Evolutionary conservation across 768 basidiomycete genomes (phyloP).

Genomic region (Rhizopogon salebrosus): DNA sequence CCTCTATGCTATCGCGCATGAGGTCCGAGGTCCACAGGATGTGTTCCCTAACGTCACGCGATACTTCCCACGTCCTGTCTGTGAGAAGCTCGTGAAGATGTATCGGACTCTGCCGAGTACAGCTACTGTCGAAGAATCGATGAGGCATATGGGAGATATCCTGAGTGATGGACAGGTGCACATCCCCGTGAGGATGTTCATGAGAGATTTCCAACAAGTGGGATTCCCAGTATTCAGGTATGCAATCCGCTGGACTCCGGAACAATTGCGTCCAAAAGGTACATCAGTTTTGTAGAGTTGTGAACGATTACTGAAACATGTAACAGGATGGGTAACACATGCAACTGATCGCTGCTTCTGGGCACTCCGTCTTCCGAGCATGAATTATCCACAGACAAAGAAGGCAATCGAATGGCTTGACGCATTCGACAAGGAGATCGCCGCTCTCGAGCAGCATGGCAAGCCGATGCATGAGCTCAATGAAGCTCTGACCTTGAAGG

Average conservation of each 20-base stretch:
- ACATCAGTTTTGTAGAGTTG: neutral
- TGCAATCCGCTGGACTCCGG: conserved; percentile 64
- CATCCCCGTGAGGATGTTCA: conserved; percentile 58
- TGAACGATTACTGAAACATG: neutral
- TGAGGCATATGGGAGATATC: conserved; percentile 52
- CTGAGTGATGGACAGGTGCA: conserved; percentile 61
- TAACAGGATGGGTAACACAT: conserved; percentile 64
- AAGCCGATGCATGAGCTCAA: conserved; percentile 27
- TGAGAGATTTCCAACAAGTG: conserved; percentile 48
- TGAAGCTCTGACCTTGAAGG: conserved; percentile 44
- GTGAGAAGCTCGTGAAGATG: conserved; percentile 37
- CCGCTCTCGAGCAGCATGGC: conserved; percentile 32
- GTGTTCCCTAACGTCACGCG: conserved; percentile 52
- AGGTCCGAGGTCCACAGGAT: conserved; percentile 44
- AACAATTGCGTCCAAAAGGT: conserved; percentile 53
- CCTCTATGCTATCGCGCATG: conserved; percentile 67
- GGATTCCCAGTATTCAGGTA: conserved; percentile 67
- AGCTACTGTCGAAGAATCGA: conserved; percentile 38
- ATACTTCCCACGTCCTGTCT: conserved; percentile 51
- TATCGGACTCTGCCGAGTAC: conserved; percentile 38
- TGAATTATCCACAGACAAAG: conserved; percentile 40
- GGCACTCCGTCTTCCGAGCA: conserved; percentile 48
- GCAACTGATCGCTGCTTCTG: conserved; percentile 60
- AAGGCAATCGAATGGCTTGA: conserved; percentile 55
- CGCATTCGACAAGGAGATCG: conserved; percentile 40